Base-by-base conservation (phyloP, 164 flowering plant genomes). In the Amborella trichopoda region DNA sequence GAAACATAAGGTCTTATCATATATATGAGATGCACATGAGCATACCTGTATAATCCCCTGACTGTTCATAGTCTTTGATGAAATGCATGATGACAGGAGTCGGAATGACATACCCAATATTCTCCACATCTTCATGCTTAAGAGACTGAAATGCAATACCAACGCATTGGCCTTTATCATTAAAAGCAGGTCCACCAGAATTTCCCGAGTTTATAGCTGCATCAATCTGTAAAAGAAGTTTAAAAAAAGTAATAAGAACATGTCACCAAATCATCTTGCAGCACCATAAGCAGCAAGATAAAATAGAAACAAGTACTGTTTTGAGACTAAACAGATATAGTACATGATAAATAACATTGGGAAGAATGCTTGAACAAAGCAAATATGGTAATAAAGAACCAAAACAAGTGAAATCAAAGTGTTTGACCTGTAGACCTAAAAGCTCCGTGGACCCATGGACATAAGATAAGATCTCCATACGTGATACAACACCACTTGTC, bases 101-200 rank as follows among this genome's bases (percentile, higher is more conserved):
- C 57, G 99, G 99, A 44, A 93, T 93, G 39, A 93, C 99, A 74
- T 93, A 93, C 16, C 99, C 99, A 20, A 93, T 93, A 61, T 93
- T 93, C 64, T 93, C 96, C 2, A 45, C 99, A 66, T 91, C 96
- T 54, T 87, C 96, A 49, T 87, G 94, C 56, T 91, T 91, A 53
- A 93, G 88, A 36, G 99, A 93, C 73, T 93, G 99, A 62, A 93
- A 93, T 24, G 99, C 99, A 66, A 93, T 88, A 19, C 99, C 99
- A 19, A 93, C 96, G 66, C 96, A 88, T 5, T 73, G 77, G 0
- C 99, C 95, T 61, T 75, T 87, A 52, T 88, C 81, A 67, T 72
- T 93, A 48, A 93, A 93, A 23, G 96, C 96, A 58, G 99, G 99
- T 3, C 99, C 99, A 53, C 99, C 99, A 56, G 99, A 93, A 67